Evolutionary conservation across 495 filamentous ascomycete genomes (phyloP).

Genomic region (Podospora sp.): DNA sequence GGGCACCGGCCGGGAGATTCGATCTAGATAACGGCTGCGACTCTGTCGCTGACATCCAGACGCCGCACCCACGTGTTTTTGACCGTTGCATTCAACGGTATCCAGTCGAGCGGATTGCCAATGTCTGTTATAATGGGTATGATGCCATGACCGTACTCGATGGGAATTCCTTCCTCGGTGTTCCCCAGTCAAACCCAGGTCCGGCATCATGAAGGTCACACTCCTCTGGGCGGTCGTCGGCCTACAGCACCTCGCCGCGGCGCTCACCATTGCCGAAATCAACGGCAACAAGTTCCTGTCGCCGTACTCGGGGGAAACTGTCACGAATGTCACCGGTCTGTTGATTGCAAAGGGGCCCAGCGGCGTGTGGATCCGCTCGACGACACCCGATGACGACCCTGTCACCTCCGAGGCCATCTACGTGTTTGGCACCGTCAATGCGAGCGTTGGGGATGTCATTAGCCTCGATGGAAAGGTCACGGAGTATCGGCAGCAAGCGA

Average conservation of each 20-base stretch:
- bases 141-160: background rate
- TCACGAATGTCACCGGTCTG: conserved; percentile 58
- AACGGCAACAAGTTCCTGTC: conserved; percentile 64
- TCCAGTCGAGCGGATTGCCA: background rate
- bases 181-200: background rate
- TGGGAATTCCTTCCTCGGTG: background rate
- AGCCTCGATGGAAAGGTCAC: conserved; percentile 55
- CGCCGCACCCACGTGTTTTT: conserved; percentile 7
- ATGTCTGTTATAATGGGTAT: background rate
- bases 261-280: conserved; percentile 61
- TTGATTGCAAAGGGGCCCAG: conserved; percentile 60
- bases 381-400: conserved; percentile 48
- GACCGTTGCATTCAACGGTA: background rate
- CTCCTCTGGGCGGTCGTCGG: conserved; percentile 26
- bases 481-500: conserved; percentile 55
- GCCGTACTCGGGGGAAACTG: conserved; percentile 50
- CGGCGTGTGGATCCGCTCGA: conserved; percentile 61
- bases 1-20: conserved; percentile 11
- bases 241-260: conserved; percentile 36
- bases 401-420: conserved; percentile 56
- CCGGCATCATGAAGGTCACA: conserved; percentile 26
- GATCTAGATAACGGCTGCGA: conserved; percentile 12
- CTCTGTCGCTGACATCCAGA: conserved; percentile 1
- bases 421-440: conserved; percentile 51
- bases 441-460: conserved; percentile 57